Evolutionary conservation across 2,329 filamentous ascomycete species (phyloP).

Genomic region (Gyromitra esculenta): DNA sequence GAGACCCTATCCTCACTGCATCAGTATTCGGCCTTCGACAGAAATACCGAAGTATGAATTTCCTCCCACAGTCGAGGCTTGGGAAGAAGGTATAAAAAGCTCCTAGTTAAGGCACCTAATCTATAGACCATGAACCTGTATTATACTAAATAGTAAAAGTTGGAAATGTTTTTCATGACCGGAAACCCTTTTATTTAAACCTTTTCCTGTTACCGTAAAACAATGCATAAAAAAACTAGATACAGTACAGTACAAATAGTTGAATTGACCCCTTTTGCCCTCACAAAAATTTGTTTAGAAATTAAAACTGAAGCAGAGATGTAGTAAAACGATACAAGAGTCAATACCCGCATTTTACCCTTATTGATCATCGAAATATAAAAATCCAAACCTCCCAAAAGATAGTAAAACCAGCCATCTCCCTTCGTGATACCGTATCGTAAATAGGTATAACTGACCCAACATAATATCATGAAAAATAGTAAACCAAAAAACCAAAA

Average conservation of each 20-base stretch:
- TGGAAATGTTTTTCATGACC: not conserved
- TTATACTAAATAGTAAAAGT: not conserved
- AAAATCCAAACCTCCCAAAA: conserved; percentile 9
- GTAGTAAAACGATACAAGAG: conserved; percentile 19
- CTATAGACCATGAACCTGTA: not conserved
- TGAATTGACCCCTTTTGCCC: conserved; percentile 29
- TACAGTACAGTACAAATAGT: conserved; percentile 45
- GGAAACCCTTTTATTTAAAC: conserved; percentile 34
- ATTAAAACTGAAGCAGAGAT: conserved; percentile 13
- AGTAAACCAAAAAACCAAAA: conserved; percentile 27
- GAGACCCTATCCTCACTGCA: not conserved
- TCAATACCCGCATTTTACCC: conserved; percentile 19
- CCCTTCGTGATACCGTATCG: not conserved
- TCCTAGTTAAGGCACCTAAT: not conserved
- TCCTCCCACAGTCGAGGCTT: not conserved
- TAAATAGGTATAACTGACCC: conserved; percentile 26
- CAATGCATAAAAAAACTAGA: conserved; percentile 35
- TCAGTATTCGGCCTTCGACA: not conserved
- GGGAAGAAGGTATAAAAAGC: too few relatives aligned
- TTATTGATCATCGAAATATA: conserved; percentile 18
- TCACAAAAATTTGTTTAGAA: conserved; percentile 20
- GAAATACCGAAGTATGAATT: not conserved
- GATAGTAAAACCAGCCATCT: not conserved
- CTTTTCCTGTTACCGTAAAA: conserved; percentile 18
- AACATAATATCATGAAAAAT: conserved; percentile 26